phyloP scores from a whole-genome alignment of 2,329 filamentous ascomycete species.

The Rhynchosporium secalis region DNA sequence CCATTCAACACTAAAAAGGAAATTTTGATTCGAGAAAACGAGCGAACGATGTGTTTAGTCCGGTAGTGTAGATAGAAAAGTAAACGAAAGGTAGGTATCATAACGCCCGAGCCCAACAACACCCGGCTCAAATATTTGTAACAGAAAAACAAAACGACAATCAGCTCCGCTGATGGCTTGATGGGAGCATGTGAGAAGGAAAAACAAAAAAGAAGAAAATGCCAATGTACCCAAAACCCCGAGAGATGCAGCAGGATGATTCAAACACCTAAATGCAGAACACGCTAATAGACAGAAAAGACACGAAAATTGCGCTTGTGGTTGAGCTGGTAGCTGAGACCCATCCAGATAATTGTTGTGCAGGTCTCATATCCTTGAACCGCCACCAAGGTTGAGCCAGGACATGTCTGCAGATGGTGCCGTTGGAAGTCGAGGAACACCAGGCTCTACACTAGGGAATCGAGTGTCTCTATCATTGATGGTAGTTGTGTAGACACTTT shows the following conservation, averaged over 20 bases:
- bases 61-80: constrained; percentile 5
- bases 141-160: background rate
- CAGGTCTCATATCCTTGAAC: constrained; percentile 29
- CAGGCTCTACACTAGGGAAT: constrained; percentile 23
- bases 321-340: constrained; percentile 15
- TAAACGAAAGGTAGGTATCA: constrained; percentile 15
- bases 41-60: background rate
- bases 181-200: background rate
- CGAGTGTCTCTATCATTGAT: constrained; percentile 26
- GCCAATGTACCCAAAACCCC: constrained; percentile 12
- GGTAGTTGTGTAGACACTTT: constrained; percentile 47
- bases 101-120: constrained; percentile 13
- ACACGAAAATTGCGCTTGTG: constrained; percentile 13
- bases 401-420: constrained; percentile 62
- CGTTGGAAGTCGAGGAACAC: constrained; percentile 20
- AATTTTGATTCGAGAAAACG: background rate
- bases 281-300: constrained; percentile 24
- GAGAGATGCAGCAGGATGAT: constrained; percentile 20
- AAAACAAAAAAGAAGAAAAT: constrained; percentile 4
- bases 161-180: constrained; percentile 14
- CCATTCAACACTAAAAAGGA: background rate
- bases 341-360: constrained; percentile 12
- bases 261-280: constrained; percentile 20
- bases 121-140: constrained; percentile 3
- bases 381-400: constrained; percentile 69